Evolutionary conservation across 352 stramenopile genomes (phyloP), one percentile per base, ranked within the genome.

Genomic region (Pythium diclinum): DNA sequence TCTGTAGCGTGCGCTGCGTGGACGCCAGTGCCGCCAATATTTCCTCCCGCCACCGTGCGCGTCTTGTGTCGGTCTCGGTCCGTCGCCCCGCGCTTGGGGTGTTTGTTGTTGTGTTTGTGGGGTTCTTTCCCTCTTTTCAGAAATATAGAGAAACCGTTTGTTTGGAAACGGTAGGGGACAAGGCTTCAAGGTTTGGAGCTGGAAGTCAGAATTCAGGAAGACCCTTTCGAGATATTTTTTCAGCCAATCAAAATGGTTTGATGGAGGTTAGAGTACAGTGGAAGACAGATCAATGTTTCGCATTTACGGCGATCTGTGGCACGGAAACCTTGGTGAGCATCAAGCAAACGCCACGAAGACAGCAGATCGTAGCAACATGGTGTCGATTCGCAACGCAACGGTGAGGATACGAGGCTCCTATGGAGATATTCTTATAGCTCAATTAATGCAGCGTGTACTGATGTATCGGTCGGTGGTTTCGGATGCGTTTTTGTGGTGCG

Each of bases 341-440:
- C 71, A 74, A 76, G 58, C 46, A 38, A 68, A 71, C 57, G 34
- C 54, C 34, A 34, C 25, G 14, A 32, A 25, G 19, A 58, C 40
- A 63, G 53, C n/a, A 49, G 32, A 59, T 47, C 9, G 54, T 11
- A 51, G 51, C 56, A 83, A 32, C 19, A 98, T 98, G 94, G 94
- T 98, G 65, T 97, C 89, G 53, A 98, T 98, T 71, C 88, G 95
- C 60, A 97, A 98, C 75, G 95, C 95, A 23, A 98, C 88, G 66
- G 85, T 94, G 64, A 54, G 76, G 67, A 10, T 65, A 32, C 38
- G 38, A 19, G 14, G n/a, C 14, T 47, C 14, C 13, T 16, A 33
- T 52, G 13, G 19, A 9, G n/a, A 25, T 34, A 16, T 49, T 25
- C 36, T 9, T 48, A 11, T 46, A 19, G 33, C 17, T 13, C 6